Evolutionary conservation across 176 grass and related monocot species (phyloP).

Genomic region (Eremochloa ophiuroides): DNA sequence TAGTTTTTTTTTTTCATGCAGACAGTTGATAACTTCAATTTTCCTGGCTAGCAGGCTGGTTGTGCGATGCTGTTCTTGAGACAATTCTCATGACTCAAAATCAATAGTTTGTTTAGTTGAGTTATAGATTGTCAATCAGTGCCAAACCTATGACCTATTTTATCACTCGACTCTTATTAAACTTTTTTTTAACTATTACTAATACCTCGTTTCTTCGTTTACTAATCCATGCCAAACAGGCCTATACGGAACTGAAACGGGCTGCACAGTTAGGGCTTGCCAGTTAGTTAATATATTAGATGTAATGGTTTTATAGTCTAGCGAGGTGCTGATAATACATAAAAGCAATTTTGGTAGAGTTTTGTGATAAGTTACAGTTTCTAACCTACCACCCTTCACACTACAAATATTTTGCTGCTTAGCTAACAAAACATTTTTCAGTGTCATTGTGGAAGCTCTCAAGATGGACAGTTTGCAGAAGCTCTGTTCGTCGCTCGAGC

Average conservation of each 20-base stretch:
- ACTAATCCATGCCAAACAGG: not conserved
- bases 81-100: not conserved
- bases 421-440: conserved; percentile 34
- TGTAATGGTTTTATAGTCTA: conserved; percentile 1
- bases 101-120: not conserved
- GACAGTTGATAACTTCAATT: not conserved
- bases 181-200: not conserved
- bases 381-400: not conserved
- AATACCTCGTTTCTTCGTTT: not conserved
- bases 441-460: conserved; percentile 97
- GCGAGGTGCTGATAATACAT: not conserved
- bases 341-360: not conserved
- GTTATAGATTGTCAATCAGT: not conserved
- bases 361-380: not conserved
- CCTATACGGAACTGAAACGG: not conserved
- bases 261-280: not conserved
- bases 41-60: not conserved
- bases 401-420: not conserved
- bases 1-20: not conserved
- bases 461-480: conserved; percentile 98
- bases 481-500: conserved; percentile 90
- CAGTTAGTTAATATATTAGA: not conserved
- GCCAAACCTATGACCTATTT: not conserved
- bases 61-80: not conserved
- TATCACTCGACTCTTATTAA: not conserved